These are phyloP conservation scores for Colletotrichum melonis DNA, from an alignment of 2,329 filamentous ascomycete genomes.

Conservation along the genomic window DNA sequence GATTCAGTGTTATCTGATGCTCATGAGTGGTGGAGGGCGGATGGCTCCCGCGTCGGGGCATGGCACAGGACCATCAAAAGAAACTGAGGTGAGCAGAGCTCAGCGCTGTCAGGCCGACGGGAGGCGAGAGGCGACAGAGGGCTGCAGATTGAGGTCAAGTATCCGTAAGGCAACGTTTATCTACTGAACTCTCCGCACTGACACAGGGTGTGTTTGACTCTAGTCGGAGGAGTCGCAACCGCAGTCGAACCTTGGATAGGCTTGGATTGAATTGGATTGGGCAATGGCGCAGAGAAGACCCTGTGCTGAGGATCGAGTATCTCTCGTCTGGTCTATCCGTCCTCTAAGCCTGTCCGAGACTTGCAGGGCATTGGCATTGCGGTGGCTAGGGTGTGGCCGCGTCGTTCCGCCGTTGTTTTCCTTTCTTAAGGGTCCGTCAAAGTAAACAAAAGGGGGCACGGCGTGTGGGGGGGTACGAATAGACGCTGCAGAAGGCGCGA, in stretches of 20 bases:
- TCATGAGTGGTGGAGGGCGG: not conserved
- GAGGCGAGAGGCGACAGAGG: not conserved
- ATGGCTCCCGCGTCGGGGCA: not conserved
- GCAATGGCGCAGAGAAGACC: not conserved
- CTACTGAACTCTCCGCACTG: not conserved
- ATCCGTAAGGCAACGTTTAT: not conserved
- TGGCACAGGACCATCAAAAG: not conserved
- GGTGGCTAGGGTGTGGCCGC: conserved; percentile 2
- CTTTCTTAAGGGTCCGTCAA: not conserved
- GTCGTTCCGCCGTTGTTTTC: not conserved
- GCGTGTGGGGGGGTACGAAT: not conserved
- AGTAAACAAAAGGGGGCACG: not conserved
- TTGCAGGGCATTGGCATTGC: not conserved
- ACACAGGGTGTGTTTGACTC: conserved; percentile 15
- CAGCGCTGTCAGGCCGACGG: not conserved
- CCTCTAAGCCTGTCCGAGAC: not conserved
- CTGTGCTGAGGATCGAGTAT: not conserved
- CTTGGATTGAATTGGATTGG: not conserved
- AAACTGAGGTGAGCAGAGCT: not conserved
- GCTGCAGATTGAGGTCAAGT: not conserved
- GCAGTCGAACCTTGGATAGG: not conserved
- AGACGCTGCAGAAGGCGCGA: not conserved
- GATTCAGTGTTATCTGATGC: conserved; percentile 3
- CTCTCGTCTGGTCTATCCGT: not conserved
- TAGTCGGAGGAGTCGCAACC: not conserved